Conservation (phyloP, 2,329 filamentous ascomycete genomes). For the Nemania abortiva region DNA sequence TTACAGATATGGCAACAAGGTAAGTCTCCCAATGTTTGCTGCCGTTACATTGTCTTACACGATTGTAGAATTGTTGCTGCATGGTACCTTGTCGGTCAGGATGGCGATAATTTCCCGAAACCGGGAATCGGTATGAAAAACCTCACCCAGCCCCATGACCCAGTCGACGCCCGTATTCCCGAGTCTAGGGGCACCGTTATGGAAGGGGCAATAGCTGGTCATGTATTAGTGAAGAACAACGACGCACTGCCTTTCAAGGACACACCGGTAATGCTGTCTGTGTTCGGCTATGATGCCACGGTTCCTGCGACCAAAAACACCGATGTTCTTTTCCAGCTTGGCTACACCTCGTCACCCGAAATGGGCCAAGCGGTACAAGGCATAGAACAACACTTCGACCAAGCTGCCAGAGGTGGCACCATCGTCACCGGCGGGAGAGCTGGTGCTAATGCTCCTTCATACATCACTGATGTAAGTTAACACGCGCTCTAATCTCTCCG, state of each 20-base stretch:
- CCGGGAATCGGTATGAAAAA: slow-evolving; percentile 71
- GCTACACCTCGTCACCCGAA: slow-evolving; percentile 61
- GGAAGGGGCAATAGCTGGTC: slow-evolving; percentile 69
- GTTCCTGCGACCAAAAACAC: slow-evolving; percentile 62
- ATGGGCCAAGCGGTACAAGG: slow-evolving; percentile 61
- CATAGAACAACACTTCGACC: slow-evolving; percentile 59
- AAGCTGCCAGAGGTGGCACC: slow-evolving; percentile 64
- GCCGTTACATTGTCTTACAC: slow-evolving; percentile 55
- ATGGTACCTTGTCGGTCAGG: slow-evolving; percentile 69
- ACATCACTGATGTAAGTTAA: slow-evolving; percentile 60
- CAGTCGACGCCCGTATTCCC: slow-evolving; percentile 63
- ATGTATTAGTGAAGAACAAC: slow-evolving; percentile 83
- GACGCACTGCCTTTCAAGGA: slow-evolving; percentile 71
- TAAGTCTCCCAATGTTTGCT: slow-evolving; percentile 59
- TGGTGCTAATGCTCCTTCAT: slow-evolving; percentile 63
- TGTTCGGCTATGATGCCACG: slow-evolving; percentile 75
- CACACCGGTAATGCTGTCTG: slow-evolving; percentile 66
- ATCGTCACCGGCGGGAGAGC: slow-evolving; percentile 65
- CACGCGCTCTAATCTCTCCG: slow-evolving; percentile 45
- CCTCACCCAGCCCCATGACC: slow-evolving; percentile 61
- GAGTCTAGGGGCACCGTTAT: slow-evolving; percentile 59
- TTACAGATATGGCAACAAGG: slow-evolving; percentile 84
- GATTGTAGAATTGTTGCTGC: slow-evolving; percentile 69
- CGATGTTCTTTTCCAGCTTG: slow-evolving; percentile 58
- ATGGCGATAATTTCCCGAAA: slow-evolving; percentile 58